These are phyloP conservation scores for Coniochaeta sp. DNA, from an alignment of 2,329 filamentous ascomycete species.

Conservation along the genomic window DNA sequence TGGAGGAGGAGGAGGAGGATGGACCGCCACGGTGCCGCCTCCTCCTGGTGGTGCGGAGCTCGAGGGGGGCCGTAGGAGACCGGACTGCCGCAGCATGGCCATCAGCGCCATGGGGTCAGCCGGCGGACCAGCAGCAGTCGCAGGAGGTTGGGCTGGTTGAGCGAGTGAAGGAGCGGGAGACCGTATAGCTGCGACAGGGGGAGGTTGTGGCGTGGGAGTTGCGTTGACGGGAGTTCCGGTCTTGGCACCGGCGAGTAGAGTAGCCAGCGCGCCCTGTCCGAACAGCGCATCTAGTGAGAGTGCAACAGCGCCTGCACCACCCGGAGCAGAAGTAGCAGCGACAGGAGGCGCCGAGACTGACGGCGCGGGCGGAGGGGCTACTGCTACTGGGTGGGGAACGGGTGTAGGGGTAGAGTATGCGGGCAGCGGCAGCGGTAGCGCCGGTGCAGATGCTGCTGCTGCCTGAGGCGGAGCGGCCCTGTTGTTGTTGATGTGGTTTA, in stretches of 20 bases:
- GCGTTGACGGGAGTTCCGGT: conserved; percentile 42
- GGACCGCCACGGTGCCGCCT: conserved; percentile 6
- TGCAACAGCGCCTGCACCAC: neutral
- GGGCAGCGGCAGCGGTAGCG: conserved; percentile 21
- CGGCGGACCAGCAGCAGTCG: conserved; percentile 16
- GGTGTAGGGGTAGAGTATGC: conserved; percentile 17
- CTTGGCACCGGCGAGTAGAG: conserved; percentile 40
- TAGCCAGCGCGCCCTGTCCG: conserved; percentile 52
- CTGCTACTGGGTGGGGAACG: conserved; percentile 24
- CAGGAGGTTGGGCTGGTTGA: conserved; percentile 21
- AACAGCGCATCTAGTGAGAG: conserved; percentile 53
- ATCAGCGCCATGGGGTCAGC: conserved; percentile 53
- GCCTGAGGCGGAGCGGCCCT: conserved; percentile 31
- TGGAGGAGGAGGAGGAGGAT: conserved; percentile 31
- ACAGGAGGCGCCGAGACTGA: conserved; percentile 18
- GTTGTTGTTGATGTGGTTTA: conserved; percentile 53
- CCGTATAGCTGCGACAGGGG: conserved; percentile 29
- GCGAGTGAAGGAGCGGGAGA: conserved; percentile 40
- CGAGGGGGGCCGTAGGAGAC: conserved; percentile 47
- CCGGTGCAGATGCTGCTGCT: too few species aligned
- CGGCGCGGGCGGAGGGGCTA: conserved; percentile 23
- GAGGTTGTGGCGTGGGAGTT: conserved; percentile 32
- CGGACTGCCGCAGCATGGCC: conserved; percentile 61
- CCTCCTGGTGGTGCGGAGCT: neutral
- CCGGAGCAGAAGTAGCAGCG: conserved; percentile 6